Conservation (phyloP, 257 asterid species). For the Solanum boliviense region DNA sequence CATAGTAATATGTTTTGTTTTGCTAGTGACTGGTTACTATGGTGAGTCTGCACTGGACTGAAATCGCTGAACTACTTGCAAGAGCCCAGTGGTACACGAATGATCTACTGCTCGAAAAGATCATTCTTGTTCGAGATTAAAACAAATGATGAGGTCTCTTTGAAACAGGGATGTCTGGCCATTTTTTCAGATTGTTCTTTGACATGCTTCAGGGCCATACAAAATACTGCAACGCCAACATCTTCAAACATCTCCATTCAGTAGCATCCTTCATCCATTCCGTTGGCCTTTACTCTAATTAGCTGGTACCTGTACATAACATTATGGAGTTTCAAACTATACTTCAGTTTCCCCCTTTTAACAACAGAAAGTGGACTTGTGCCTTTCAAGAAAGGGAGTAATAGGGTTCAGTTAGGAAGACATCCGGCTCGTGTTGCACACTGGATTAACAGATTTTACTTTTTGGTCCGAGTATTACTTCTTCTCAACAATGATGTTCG, state of each 20-base stretch:
- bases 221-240: slow-evolving; percentile 11
- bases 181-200: slow-evolving; percentile 10
- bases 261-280: background rate
- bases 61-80: background rate
- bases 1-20: slow-evolving; percentile 5
- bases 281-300: slow-evolving; percentile 4
- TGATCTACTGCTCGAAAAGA: background rate
- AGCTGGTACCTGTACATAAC: slow-evolving; percentile 12
- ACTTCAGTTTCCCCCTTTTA: background rate
- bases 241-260: slow-evolving; percentile 22
- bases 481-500: background rate
- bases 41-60: background rate
- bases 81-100: background rate
- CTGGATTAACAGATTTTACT: background rate
- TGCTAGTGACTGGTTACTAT: background rate
- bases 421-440: background rate
- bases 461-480: background rate
- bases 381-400: background rate
- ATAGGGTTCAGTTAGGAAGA: background rate
- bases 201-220: background rate
- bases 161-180: slow-evolving; percentile 15
- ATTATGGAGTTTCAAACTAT: background rate
- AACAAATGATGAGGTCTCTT: slow-evolving; percentile 1
- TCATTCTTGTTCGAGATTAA: slow-evolving; percentile 18
- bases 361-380: background rate